Base-by-base conservation (phyloP, 371 early-diverging fungal species). In the Saksenaea vasiformis region DNA sequence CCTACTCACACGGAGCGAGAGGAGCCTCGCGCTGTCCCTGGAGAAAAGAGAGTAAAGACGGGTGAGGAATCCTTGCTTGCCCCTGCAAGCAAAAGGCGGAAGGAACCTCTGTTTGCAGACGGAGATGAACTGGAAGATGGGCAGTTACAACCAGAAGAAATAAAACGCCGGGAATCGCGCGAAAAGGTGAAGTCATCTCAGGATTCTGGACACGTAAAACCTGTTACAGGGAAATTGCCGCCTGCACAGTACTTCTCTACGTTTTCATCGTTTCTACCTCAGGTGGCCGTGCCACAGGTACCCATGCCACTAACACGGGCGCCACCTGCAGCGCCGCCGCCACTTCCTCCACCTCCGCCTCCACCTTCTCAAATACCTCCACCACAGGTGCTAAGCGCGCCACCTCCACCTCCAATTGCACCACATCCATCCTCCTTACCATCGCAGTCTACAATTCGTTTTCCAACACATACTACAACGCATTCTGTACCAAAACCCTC, bases 241-340 rank as follows among this genome's bases (percentile, higher is more conserved):
- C 64, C 71, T 4, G 5, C 51, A 22, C 24, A n/a, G 9, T 22
- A 47, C 10, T 22, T 44, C 17, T 31, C 26, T 3, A 1, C 36
- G 27, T 17, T 27, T 17, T 2, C 53, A 53, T 34, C 35, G 9
- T 57, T 26, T 19, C 11, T 35, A 11, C 15, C n/a, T 9, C 41
- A 27, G 34, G n/a, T 17, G 43, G 27, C n/a, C 35, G 37, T 57
- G 0, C 58, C n/a, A 24, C 41, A 27, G 34, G n/a, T 17, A 56
- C 19, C n/a, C 35, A 43, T 57, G 0, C 58, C 62, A 31, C 57
- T 56, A 24, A 28, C 65, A 13, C 31, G 24, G 54, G 7, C 31
- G 19, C 39, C 54, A 13, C 61, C 27, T 1, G 26, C 36, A 3
- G 34, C 62, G 0, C 51, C 36, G 22, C 22, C 28, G n/a, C 54